These are phyloP conservation scores for Drechmeria coniospora DNA, from an alignment of 2,329 filamentous ascomycete species.

Conservation along the genomic window DNA sequence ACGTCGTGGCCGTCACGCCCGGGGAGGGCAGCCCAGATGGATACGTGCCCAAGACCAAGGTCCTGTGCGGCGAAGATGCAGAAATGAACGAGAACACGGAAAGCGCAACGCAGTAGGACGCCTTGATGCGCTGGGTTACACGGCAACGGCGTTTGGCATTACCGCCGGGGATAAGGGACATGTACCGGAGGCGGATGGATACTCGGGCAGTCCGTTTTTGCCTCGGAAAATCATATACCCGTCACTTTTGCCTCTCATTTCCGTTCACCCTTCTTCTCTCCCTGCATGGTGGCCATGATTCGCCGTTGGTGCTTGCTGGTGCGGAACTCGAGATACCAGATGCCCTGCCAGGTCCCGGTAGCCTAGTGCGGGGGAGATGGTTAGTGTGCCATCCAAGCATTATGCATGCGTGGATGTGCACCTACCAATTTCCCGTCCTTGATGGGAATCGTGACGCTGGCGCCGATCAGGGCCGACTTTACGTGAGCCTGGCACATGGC, in stretches of 20 bases:
- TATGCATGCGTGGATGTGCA: conserved; percentile 2
- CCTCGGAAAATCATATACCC: background rate
- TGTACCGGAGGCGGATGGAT: background rate
- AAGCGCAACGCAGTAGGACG: conserved; percentile 17
- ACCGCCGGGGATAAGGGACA: conserved; percentile 1
- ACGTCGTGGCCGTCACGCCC: conserved; percentile 73
- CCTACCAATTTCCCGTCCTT: conserved; percentile 61
- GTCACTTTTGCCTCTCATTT: no score
- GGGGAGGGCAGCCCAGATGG: conserved; percentile 44
- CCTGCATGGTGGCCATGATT: conserved; percentile 88
- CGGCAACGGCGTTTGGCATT: conserved; percentile 23
- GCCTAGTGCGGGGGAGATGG: conserved; percentile 25
- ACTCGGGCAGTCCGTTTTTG: conserved; percentile 1
- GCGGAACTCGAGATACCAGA: conserved; percentile 91
- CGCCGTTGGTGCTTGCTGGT: conserved; percentile 59
- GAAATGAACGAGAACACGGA: conserved; percentile 45
- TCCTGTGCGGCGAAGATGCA: conserved; percentile 47
- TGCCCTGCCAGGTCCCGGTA: conserved; percentile 66
- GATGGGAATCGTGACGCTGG: conserved; percentile 83
- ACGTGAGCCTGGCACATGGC: conserved; percentile 54
- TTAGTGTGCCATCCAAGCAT: background rate
- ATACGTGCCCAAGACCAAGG: conserved; percentile 48
- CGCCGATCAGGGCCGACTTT: conserved; percentile 78
- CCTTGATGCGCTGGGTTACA: conserved; percentile 10
- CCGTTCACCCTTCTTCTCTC: conserved; percentile 45